Base-by-base conservation (phyloP, 2,329 filamentous ascomycete species). In the Aspergillus fischeri region DNA sequence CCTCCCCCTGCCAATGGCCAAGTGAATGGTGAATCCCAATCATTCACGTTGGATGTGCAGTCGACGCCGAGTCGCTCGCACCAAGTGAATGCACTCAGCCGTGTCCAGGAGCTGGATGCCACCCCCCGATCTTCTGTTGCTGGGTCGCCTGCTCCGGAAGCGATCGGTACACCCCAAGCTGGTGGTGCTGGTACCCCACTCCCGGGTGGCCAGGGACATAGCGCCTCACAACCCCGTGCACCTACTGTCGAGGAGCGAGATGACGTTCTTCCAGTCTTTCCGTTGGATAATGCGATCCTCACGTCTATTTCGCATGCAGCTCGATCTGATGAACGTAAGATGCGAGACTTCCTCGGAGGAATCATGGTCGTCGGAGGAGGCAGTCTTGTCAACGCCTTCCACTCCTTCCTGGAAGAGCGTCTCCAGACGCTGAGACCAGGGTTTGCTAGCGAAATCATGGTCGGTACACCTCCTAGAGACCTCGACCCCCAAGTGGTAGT, bases 401-500 rank as follows among this genome's bases (percentile, higher is more conserved):
- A 90, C 24, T 83, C 87, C 2, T 91, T 90, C 60, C 81, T 99
- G 2, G 94, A 99, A 75, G 89, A 93, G 68, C 84, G 86, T 66
- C 81, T 97, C 52, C 87, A 91, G 67, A 81, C 83, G 60, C 81
- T 87, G 27, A 75, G 82, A 52, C 83, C 84, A 0, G 80, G 78
- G n/a, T 83, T 83, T 62, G 77, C 79, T 5, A 86, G 94, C 81
- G 81, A 86, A 63, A 85, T 89, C 55, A 78, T 88, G 60, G 84
- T 89, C 25, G 85, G 83, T 1, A 80, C 82, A 21, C 86, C 86
- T n/a, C 94, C 94, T 0, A 82, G 93, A 67, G 94, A 99, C 67
- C 88, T 99, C 78, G 94, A 99, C 75, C 91, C 94, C 59, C 92
- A 97, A 75, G 92, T 97, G n/a, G 89, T 97, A 53, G 87, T 88